Percentiles rank a stretch among this genome's conserved stretches.
These are phyloP conservation scores for Aspergillus terreus DNA, from an alignment of 2,329 filamentous ascomycete species.

Conservation along the genomic window DNA sequence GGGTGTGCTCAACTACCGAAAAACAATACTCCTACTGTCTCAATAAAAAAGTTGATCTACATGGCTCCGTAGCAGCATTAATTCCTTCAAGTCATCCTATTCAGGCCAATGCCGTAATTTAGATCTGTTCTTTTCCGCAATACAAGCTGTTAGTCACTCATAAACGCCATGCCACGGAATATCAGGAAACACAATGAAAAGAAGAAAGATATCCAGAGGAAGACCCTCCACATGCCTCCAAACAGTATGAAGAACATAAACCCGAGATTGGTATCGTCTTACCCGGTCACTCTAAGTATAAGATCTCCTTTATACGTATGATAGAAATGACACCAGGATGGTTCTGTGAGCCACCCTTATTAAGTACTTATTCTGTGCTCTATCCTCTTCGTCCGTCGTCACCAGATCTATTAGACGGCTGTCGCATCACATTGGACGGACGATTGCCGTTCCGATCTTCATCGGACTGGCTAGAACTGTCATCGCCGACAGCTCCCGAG, in stretches of 20 bases:
- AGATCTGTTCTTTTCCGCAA: no score
- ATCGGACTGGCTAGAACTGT: slow-evolving; percentile 48
- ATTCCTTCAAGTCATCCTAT: no score
- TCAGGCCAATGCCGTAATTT: no score
- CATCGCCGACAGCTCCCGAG: slow-evolving; percentile 34
- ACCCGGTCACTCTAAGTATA: slow-evolving; percentile 14
- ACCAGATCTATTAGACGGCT: slow-evolving; percentile 54
- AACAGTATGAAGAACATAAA: slow-evolving; percentile 2
- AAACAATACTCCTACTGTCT: no score
- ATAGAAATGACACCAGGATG: slow-evolving; percentile 47
- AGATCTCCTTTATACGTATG: slow-evolving; percentile 20
- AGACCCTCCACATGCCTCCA: background rate
- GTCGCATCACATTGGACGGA: slow-evolving; percentile 12
- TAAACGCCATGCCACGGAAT: slow-evolving; percentile 24
- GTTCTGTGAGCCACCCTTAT: slow-evolving; percentile 28
- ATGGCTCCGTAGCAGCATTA: no score
- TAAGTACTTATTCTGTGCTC: background rate
- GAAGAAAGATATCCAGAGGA: slow-evolving; percentile 11
- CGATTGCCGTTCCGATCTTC: slow-evolving; percentile 36
- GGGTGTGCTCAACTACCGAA: no score
- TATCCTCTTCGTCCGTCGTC: slow-evolving; percentile 8
- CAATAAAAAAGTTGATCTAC: no score
- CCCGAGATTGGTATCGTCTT: slow-evolving; percentile 10
- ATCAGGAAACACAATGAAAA: slow-evolving; percentile 9
- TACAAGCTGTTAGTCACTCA: slow-evolving; percentile 4